Evolutionary conservation across 139 green algal species (phyloP).

Genomic region (Edaphochlamys debaryana): DNA sequence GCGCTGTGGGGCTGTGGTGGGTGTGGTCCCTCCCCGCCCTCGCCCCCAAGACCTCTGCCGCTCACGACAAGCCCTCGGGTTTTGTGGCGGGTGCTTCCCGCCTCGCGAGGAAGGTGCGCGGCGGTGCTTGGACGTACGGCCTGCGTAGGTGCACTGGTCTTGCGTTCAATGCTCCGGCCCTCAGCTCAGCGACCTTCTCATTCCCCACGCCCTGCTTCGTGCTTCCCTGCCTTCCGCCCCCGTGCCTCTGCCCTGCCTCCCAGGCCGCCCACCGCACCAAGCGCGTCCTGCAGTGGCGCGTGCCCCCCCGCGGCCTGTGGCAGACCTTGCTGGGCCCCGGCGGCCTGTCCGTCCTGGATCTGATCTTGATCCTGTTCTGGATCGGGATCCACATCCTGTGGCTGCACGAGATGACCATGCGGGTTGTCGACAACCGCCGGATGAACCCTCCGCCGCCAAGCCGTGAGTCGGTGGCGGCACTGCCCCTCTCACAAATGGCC

Average conservation of each 20-base stretch:
- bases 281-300: too few relatives aligned
- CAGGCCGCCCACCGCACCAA: neutral
- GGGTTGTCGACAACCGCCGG: conserved; percentile 3
- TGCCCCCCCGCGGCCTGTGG: too few relatives aligned
- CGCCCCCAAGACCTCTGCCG: neutral
- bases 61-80: too few relatives aligned
- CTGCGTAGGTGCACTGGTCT: neutral
- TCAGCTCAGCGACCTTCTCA: neutral
- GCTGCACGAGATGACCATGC: conserved; percentile 34
- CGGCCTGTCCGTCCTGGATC: conserved; percentile 13
- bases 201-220: too few relatives aligned
- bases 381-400: conserved; percentile 25
- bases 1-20: conserved; percentile 2
- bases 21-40: neutral
- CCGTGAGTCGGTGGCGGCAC: neutral
- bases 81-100: too few relatives aligned
- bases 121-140: neutral
- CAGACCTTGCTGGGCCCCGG: neutral
- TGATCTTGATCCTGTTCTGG: conserved; percentile 27
- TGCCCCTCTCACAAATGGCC: too few relatives aligned
- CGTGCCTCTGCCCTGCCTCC: too few relatives aligned
- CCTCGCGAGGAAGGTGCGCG: too few relatives aligned
- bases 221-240: too few relatives aligned
- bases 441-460: neutral
- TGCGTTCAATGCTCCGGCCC: too few relatives aligned